phyloP scores from a whole-genome alignment of 345 rosid genomes.

The Gossypium australe region DNA sequence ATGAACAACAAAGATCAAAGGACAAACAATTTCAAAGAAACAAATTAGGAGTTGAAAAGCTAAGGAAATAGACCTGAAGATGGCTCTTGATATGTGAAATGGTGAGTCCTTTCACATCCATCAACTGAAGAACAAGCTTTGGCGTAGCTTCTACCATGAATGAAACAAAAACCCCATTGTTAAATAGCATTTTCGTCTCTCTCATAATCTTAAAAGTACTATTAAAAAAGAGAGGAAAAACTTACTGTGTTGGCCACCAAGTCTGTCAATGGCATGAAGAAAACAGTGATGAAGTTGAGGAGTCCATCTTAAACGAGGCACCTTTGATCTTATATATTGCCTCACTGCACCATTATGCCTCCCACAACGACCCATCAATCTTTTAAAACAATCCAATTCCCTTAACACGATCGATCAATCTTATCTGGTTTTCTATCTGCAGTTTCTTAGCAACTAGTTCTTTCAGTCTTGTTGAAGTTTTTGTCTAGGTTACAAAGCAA shows the following conservation, averaged over 20 bases:
- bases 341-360: conserved; percentile 72
- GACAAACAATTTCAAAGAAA: background rate
- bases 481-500: conserved; percentile 10
- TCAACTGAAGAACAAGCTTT: conserved; percentile 89
- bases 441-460: background rate
- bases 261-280: conserved; percentile 80
- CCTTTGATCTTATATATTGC: conserved; percentile 80
- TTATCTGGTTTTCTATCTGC: background rate
- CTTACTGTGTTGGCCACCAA: conserved; percentile 86
- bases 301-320: conserved; percentile 92
- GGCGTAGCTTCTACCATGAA: conserved; percentile 74
- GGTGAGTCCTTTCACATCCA: conserved; percentile 96
- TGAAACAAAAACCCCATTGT: background rate
- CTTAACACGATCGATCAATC: background rate
- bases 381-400: background rate
- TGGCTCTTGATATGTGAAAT: conserved; percentile 98
- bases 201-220: too few relatives aligned
- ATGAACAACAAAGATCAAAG: background rate
- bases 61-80: conserved; percentile 54
- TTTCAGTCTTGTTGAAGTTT: background rate
- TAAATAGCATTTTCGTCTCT: too few relatives aligned
- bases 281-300: conserved; percentile 93
- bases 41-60: background rate
- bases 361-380: conserved; percentile 62
- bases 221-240: background rate